phyloP scores from a whole-genome alignment of 2,329 filamentous ascomycete species.

The Aspergillus hiratsukae region DNA sequence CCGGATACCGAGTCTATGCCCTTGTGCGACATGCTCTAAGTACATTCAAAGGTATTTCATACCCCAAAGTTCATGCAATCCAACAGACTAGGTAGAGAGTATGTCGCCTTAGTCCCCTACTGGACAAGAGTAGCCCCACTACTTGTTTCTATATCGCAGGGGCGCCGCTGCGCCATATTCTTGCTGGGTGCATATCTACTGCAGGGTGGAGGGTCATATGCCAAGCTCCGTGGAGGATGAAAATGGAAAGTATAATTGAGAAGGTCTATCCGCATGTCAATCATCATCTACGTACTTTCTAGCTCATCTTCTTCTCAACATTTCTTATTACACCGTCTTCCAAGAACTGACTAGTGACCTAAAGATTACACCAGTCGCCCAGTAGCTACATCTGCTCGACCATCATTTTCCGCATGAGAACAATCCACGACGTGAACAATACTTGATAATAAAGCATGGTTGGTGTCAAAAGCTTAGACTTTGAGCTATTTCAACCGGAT shows the following conservation, averaged over 20 bases:
- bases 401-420: background rate
- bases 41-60: background rate
- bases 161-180: too few species aligned
- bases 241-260: background rate
- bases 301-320: background rate
- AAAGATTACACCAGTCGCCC: background rate
- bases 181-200: background rate
- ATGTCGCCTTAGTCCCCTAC: too few species aligned
- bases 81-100: too few species aligned
- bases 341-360: background rate
- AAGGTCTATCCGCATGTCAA: too few species aligned
- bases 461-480: background rate
- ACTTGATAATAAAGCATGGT: constrained; percentile 5
- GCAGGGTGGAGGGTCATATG: background rate
- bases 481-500: background rate
- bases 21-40: background rate
- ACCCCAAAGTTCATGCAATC: background rate
- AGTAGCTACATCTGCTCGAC: background rate
- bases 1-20: background rate
- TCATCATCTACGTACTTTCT: background rate
- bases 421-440: background rate
- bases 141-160: background rate
- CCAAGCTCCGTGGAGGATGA: background rate
- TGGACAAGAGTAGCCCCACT: background rate
- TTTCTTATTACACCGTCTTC: background rate